Evolutionary conservation across 1,139 yeast species (phyloP), one percentile per base, ranked within the genome.

Genomic region (Pichia sp.): DNA sequence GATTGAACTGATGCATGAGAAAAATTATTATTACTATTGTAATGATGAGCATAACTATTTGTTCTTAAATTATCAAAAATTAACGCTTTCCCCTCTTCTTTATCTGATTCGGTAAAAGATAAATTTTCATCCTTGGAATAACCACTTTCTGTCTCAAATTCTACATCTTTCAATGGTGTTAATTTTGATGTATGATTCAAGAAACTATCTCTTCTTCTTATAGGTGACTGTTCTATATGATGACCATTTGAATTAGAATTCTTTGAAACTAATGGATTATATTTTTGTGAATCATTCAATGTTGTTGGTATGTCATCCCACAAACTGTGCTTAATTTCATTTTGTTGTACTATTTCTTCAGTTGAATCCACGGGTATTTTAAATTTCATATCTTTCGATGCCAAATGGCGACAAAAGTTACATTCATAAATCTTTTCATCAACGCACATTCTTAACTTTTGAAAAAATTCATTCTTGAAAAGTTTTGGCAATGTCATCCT

Each of bases 381-480:
- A 24, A 49, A 52, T 9, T 27, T 10, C 41, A 40, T 34, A 1
- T 41, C 25, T 27, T 44, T 37, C 7, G 48, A 31, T 10, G 26
- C 45, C 7, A 31, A 32, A 42, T 56, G 57, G 30, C 41, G 47
- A 20, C 45, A 39, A 40, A 56, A 59, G 27, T 60, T 73, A 30
- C 61, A 60, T 57, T 74, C 79, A 48, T 74, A 78, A 1, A 68
- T 69, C 47, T 67, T 67, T 56, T 80, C 86, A 53, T 73, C 72
- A 23, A 76, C 53, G 59, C 92, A 83, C 70, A 78, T 76, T 51
- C 78, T 86, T 45, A 82, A 64, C 11, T 65, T 52, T 39, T 64
- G 66, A 60, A 83, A 82, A 82, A 87, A 83, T 4, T 82, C 79
- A 56, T 83, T 89, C 4, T 48, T 43, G 51, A 80, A 76, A 35